Conservation (phyloP, 2,329 filamentous ascomycete genomes). For the Paradendryphiella salina region DNA sequence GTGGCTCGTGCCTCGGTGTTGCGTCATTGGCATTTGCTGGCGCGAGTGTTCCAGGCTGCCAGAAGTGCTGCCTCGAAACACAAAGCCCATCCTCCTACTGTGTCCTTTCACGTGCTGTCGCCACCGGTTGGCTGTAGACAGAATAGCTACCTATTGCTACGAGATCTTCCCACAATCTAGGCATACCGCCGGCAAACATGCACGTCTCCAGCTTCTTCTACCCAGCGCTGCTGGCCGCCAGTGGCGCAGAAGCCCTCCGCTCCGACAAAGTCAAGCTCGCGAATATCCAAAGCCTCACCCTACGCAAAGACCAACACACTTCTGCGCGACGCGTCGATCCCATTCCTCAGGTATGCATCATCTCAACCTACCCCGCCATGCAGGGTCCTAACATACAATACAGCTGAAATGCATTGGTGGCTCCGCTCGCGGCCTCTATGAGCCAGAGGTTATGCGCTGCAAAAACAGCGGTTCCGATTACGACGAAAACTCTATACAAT, state of each 20-base stretch:
- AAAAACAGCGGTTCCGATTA: conserved; percentile 83
- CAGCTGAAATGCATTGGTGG: conserved; percentile 75
- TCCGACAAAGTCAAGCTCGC: conserved; percentile 61
- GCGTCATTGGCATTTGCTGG: conserved; percentile 12
- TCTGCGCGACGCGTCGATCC: conserved; percentile 74
- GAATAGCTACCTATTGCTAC: not conserved
- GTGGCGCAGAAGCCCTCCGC: conserved; percentile 39
- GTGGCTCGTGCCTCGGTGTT: conserved; percentile 1
- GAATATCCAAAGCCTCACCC: conserved; percentile 75
- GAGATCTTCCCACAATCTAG: not conserved
- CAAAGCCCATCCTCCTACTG: conserved; percentile 19
- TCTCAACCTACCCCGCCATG: not conserved
- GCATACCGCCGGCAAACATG: conserved; percentile 28
- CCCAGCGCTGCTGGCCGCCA: conserved; percentile 38
- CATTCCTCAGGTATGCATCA: conserved; percentile 60
- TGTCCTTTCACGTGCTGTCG: conserved; percentile 31
- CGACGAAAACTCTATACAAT: conserved; percentile 81
- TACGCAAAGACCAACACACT: conserved; percentile 69
- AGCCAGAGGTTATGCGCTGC: conserved; percentile 84
- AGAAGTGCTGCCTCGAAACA: conserved; percentile 19
- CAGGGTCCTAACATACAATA: conserved; percentile 12
- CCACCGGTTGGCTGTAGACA: conserved; percentile 20
- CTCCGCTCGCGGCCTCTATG: conserved; percentile 64
- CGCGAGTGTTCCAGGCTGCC: conserved; percentile 11
- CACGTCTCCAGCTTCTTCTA: conserved; percentile 36